A percentile compares a stretch with the other conserved stretches of the same genome.
Conservation (phyloP, 2,329 filamentous ascomycete genomes). For the Colletotrichum destructivum region DNA sequence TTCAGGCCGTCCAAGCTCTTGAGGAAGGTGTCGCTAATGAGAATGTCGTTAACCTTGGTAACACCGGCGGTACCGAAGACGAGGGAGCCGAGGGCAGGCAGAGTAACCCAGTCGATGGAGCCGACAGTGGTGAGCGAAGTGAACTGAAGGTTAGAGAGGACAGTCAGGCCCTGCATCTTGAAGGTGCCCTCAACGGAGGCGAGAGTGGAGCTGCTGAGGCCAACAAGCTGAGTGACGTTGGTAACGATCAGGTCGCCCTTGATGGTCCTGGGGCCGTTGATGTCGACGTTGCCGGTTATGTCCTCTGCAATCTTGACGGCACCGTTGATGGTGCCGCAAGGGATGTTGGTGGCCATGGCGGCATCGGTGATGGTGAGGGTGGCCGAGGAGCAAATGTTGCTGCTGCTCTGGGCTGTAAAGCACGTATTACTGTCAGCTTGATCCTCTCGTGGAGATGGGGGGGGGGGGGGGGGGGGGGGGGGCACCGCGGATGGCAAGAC, state of each 20-base stretch:
- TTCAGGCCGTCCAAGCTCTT: conserved; percentile 85
- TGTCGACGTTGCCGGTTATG: conserved; percentile 70
- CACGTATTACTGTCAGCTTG: not conserved
- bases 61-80: conserved; percentile 70
- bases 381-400: conserved; percentile 50
- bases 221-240: conserved; percentile 71
- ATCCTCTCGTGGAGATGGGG: no score
- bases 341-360: conserved; percentile 72
- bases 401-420: conserved; percentile 51
- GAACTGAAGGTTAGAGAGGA: conserved; percentile 79
- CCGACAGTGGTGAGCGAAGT: conserved; percentile 75
- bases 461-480: no score
- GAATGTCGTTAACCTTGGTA: conserved; percentile 76
- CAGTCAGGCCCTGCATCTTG: conserved; percentile 76
- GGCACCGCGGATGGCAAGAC: conserved; percentile 53
- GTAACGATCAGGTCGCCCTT: conserved; percentile 74
- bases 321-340: conserved; percentile 80
- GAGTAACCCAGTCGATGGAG: conserved; percentile 79
- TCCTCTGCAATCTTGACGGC: conserved; percentile 74
- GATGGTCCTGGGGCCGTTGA: conserved; percentile 73
- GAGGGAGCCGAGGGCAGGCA: conserved; percentile 71
- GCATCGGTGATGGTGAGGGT: conserved; percentile 74
- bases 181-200: conserved; percentile 79
- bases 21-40: conserved; percentile 90
- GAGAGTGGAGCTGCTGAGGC: conserved; percentile 74